Conservation (phyloP, 768 basidiomycete species). For the Mycena olivaceomarginata region DNA sequence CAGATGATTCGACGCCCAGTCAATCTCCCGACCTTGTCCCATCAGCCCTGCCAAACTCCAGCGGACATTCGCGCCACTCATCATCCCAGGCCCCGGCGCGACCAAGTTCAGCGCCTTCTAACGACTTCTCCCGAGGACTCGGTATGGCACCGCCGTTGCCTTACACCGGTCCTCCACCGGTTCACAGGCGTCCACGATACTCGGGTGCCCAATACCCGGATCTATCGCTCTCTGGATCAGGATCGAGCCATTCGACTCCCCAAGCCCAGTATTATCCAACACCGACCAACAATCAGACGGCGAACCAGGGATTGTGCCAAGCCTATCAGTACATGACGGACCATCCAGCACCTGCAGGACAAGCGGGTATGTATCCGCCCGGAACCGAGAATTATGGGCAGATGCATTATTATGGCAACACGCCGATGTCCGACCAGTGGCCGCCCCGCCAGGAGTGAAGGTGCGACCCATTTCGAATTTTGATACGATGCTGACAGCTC, state of each 20-base stretch:
- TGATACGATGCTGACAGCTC: too few species aligned
- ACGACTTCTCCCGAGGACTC: not conserved
- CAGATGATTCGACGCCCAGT: not conserved
- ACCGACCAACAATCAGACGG: not conserved
- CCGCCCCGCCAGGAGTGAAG: not conserved
- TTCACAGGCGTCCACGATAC: not conserved
- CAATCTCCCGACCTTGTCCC: not conserved
- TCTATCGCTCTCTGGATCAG: not conserved
- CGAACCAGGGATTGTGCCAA: not conserved
- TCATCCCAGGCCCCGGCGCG: not conserved
- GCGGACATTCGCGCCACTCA: not conserved
- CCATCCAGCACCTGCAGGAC: too few species aligned
- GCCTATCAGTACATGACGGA: not conserved
- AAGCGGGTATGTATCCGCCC: not conserved
- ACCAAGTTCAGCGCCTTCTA: not conserved
- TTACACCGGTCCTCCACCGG: slow-evolving; percentile 13
- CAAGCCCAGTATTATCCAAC: not conserved
- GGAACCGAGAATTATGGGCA: not conserved
- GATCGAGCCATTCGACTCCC: not conserved
- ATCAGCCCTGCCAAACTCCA: not conserved
- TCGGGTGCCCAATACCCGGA: not conserved
- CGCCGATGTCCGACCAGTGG: not conserved
- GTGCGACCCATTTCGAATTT: not conserved
- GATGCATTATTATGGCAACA: not conserved
- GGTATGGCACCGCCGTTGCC: slow-evolving; percentile 6